These are phyloP conservation scores for Hypoxylon rubiginosum DNA, from an alignment of 2,329 filamentous ascomycete genomes.

Conservation along the genomic window DNA sequence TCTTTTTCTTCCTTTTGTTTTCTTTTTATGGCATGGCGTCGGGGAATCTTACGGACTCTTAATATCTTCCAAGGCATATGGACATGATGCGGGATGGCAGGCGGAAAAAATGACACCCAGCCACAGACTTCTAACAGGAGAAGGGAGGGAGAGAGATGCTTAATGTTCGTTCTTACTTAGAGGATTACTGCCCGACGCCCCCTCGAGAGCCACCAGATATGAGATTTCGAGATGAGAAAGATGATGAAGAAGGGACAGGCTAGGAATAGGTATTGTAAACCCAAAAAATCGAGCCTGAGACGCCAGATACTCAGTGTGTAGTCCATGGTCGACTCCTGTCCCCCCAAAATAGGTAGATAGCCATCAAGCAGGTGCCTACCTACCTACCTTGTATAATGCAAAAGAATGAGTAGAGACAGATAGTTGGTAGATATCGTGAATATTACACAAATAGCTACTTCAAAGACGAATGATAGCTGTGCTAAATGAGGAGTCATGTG, in stretches of 20 bases:
- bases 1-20: slow-evolving; percentile 41
- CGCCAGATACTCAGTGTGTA: slow-evolving; percentile 21
- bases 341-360: slow-evolving; percentile 13
- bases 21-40: slow-evolving; percentile 51
- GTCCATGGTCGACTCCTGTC: slow-evolving; percentile 16
- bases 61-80: slow-evolving; percentile 45
- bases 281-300: slow-evolving; percentile 30
- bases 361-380: neutral
- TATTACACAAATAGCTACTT: neutral
- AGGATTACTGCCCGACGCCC: slow-evolving; percentile 30
- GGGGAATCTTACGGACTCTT: slow-evolving; percentile 42
- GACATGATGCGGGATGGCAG: slow-evolving; percentile 40
- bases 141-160: slow-evolving; percentile 35
- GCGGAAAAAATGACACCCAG: slow-evolving; percentile 33
- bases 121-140: slow-evolving; percentile 29
- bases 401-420: slow-evolving; percentile 19
- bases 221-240: slow-evolving; percentile 38
- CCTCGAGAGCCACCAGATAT: slow-evolving; percentile 26
- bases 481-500: slow-evolving; percentile 2
- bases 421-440: slow-evolving; percentile 21
- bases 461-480: neutral
- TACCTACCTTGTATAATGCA: slow-evolving; percentile 5
- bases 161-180: slow-evolving; percentile 40
- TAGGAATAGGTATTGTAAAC: slow-evolving; percentile 31
- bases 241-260: slow-evolving; percentile 29